phyloP scores from a whole-genome alignment of 2,329 filamentous ascomycete genomes.

The Colletotrichum graminicola region DNA sequence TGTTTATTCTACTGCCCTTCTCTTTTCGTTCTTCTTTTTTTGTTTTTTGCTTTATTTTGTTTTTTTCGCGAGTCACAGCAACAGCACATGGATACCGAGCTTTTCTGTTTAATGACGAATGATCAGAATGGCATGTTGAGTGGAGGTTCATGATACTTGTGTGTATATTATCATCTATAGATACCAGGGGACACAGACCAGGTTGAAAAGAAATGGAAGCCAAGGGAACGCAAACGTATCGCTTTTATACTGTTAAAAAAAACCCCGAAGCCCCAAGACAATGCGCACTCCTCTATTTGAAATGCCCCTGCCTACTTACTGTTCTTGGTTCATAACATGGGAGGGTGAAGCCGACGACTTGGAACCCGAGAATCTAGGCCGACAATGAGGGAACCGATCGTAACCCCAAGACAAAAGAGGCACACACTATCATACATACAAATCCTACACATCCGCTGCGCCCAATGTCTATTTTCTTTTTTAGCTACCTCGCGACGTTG shows the following conservation, averaged over 20 bases:
- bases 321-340: not conserved
- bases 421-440: constrained; percentile 36
- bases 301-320: not conserved
- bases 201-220: constrained; percentile 14
- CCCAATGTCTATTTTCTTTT: not conserved
- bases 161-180: constrained; percentile 42
- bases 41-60: too few species aligned
- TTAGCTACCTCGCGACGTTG: constrained; percentile 24
- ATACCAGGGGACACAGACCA: constrained; percentile 32
- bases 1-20: not conserved
- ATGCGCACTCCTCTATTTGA: not conserved
- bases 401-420: constrained; percentile 14
- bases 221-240: not conserved
- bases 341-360: constrained; percentile 5
- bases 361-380: constrained; percentile 17
- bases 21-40: constrained; percentile 8
- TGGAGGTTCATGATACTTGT: constrained; percentile 10
- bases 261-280: not conserved
- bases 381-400: not conserved
- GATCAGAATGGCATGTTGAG: constrained; percentile 15
- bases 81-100: constrained; percentile 3
- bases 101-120: constrained; percentile 30
- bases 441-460: not conserved
- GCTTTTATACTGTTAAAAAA: not conserved
- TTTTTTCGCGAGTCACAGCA: constrained; percentile 10